Evolutionary conservation across 140 eudicot species (phyloP).

Genomic region (Ambrosia hybrid): DNA sequence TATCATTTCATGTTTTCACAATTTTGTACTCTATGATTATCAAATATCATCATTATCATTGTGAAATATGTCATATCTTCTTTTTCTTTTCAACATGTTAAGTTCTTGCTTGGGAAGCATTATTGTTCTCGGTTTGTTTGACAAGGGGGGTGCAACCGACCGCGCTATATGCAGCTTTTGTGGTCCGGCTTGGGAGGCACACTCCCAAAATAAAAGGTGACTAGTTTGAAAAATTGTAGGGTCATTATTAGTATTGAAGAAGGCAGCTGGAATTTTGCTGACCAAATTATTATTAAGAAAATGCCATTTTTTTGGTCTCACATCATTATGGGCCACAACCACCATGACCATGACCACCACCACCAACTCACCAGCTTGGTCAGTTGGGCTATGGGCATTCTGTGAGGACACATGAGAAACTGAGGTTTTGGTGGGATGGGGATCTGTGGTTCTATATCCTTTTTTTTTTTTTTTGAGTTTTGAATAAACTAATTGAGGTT

Average conservation of each 20-base stretch:
- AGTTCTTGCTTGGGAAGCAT: slow-evolving; percentile 22
- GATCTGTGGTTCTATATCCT: background rate
- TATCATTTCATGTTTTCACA: slow-evolving; percentile 21
- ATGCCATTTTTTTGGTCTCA: slow-evolving; percentile 20
- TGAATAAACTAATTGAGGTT: too few species aligned
- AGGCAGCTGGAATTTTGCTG: slow-evolving; percentile 38
- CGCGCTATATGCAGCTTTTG: slow-evolving; percentile 3
- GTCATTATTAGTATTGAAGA: slow-evolving; percentile 31
- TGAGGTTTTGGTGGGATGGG: background rate
- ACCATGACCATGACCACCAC: slow-evolving; percentile 14
- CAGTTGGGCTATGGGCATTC: background rate
- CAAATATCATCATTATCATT: slow-evolving; percentile 3
- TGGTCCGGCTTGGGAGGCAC: slow-evolving; percentile 28
- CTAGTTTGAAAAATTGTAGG: slow-evolving; percentile 33
- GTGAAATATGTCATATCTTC: slow-evolving; percentile 11
- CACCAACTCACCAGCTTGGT: slow-evolving; percentile 3
- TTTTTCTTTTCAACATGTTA: background rate
- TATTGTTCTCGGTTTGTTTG: slow-evolving; percentile 11
- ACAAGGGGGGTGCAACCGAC: slow-evolving; percentile 16
- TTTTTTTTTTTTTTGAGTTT: background rate
- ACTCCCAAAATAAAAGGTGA: slow-evolving; percentile 21
- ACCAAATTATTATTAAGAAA: slow-evolving; percentile 35
- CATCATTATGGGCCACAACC: slow-evolving; percentile 26
- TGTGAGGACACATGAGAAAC: slow-evolving; percentile 10
- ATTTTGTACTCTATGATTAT: slow-evolving; percentile 23